These are phyloP conservation scores for Phytophthora aleatoria DNA, from an alignment of 352 stramenopile genomes.

Conservation along the genomic window DNA sequence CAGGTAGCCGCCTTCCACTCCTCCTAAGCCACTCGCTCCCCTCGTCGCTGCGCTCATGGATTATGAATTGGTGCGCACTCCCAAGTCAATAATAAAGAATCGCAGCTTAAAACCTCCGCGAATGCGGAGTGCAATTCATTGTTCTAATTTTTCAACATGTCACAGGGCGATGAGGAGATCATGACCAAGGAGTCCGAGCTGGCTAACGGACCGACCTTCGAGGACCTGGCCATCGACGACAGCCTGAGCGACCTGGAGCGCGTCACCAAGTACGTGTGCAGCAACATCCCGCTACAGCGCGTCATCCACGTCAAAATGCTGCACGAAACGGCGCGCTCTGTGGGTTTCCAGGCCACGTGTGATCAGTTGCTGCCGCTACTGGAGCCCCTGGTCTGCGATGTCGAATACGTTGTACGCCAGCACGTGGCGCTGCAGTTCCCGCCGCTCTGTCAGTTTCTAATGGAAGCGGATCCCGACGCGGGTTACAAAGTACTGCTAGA, in stretches of 20 bases:
- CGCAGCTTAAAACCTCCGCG: neutral
- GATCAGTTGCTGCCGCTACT: slow-evolving; percentile 91
- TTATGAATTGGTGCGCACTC: slow-evolving; percentile 48
- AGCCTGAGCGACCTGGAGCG: slow-evolving; percentile 95
- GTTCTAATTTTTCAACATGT: slow-evolving; percentile 30
- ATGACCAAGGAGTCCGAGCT: slow-evolving; percentile 38
- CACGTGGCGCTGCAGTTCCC: slow-evolving; percentile 93
- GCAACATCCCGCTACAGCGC: slow-evolving; percentile 96
- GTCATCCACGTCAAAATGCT: slow-evolving; percentile 98
- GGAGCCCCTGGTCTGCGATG: slow-evolving; percentile 83
- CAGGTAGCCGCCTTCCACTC: neutral
- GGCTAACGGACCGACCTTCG: slow-evolving; percentile 91
- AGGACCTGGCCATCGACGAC: slow-evolving; percentile 98
- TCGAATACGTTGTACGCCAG: slow-evolving; percentile 95
- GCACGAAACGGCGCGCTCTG: slow-evolving; percentile 81
- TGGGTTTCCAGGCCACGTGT: slow-evolving; percentile 85
- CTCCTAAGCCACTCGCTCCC: neutral
- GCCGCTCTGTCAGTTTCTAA: slow-evolving; percentile 74
- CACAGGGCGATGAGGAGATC: slow-evolving; percentile 37
- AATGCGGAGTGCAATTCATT: slow-evolving; percentile 12
- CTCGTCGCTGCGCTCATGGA: slow-evolving; percentile 33
- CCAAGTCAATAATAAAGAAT: slow-evolving; percentile 16
- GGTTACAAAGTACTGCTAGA: slow-evolving; percentile 83
- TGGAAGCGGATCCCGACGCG: slow-evolving; percentile 41
- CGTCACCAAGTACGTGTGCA: slow-evolving; percentile 95